These are phyloP conservation scores for Nitzschia inconspicua DNA, from an alignment of 108 stramenopile species.

Conservation along the genomic window DNA sequence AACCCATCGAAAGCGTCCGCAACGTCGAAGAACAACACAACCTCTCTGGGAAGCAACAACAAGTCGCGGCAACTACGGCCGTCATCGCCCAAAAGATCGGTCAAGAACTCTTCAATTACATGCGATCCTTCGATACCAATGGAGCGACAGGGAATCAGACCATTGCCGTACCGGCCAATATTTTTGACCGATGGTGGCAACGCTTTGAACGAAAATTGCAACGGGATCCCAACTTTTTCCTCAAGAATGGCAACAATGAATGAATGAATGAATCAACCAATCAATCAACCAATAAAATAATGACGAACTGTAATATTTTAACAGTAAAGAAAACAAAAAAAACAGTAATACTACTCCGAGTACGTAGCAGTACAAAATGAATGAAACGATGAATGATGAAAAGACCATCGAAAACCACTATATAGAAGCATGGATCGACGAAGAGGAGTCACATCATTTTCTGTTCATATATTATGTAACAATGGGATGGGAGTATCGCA, in stretches of 20 bases:
- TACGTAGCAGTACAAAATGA: too few relatives aligned
- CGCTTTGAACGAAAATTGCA: slow-evolving; percentile 70
- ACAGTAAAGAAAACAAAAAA: too few relatives aligned
- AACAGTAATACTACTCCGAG: too few relatives aligned
- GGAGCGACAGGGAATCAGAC: slow-evolving; percentile 30
- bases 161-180: slow-evolving; percentile 79
- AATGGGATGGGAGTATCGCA: too few relatives aligned
- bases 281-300: too few relatives aligned
- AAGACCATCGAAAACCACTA: too few relatives aligned
- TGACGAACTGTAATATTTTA: too few relatives aligned
- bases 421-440: too few relatives aligned
- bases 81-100: slow-evolving; percentile 90
- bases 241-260: slow-evolving; percentile 39
- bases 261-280: background rate
- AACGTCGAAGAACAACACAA: slow-evolving; percentile 37
- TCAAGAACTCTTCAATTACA: slow-evolving; percentile 71
- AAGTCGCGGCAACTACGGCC: too few relatives aligned
- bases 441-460: too few relatives aligned
- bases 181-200: slow-evolving; percentile 83
- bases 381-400: too few relatives aligned
- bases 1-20: slow-evolving; percentile 57
- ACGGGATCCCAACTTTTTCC: slow-evolving; percentile 80
- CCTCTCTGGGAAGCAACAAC: slow-evolving; percentile 28
- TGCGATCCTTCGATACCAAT: slow-evolving; percentile 71
- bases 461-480: too few relatives aligned